Evolutionary conservation across 768 basidiomycete genomes (phyloP), one percentile per base, ranked within the genome.

Genomic region (Pleurotus cornucopiae): DNA sequence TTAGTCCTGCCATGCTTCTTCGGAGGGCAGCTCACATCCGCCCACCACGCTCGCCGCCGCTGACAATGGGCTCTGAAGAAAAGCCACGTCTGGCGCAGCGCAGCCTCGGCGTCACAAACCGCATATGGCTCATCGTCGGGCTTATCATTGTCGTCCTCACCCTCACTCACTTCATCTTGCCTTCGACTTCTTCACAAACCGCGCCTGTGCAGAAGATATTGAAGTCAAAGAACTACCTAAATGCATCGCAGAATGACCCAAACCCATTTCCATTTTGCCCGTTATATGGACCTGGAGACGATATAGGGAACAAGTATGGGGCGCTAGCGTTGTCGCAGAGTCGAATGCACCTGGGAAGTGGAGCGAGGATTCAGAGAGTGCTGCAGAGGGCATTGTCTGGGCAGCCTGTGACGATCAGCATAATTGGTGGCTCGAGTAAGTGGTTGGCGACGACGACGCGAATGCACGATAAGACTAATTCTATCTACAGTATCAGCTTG

Each of bases 241-340:
- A 95, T 73, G 62, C 64, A 11, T 69, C 79, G 49, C 72, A 82
- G 51, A 63, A 73, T 12, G 77, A 80, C 20, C 76, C 80, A 5
- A 86, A 82, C 55, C 95, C 96, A 0, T 99, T 99, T 69, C 74
- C 78, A 1, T 99, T 98, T 69, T 99, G 96, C 68, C 96, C 96
- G 0, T 78, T 85, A 1, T 91, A 89, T 66, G 91, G 92, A 1
- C 86, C 88, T 2, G 84, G 84, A 1, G 96, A 98, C 69, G 78
- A 79, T 37, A 76, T 98, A 45, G 91, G 86, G 2, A 70, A 75
- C 21, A 88, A 88, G 69, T 91, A 97, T 66, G 91, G 94, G 12
- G 76, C 86, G 2, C 73, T 86, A 55, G 73, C 82, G 11, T 78
- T 98, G 13, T 78, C 90, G 9, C 86, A 86, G 71, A 91, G 83